These are phyloP conservation scores for Pyronema omphalodes DNA, from an alignment of 495 filamentous ascomycete genomes.

Conservation along the genomic window DNA sequence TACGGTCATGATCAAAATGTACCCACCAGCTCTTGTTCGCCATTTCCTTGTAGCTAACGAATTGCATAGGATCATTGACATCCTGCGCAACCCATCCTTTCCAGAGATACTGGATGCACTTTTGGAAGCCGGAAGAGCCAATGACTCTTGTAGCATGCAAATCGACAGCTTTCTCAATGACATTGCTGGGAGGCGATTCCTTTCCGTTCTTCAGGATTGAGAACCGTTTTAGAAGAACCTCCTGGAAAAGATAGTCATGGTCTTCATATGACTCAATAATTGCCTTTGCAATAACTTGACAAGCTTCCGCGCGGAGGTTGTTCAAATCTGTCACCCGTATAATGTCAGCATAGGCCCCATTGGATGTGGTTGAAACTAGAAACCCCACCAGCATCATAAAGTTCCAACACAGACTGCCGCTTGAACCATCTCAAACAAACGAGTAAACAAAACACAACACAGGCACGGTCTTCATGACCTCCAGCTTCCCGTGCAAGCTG, in stretches of 20 bases:
- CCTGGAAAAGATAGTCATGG: conserved; percentile 53
- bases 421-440: conserved; percentile 86
- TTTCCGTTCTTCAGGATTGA: conserved; percentile 55
- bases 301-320: conserved; percentile 58
- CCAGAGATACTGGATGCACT: conserved; percentile 81
- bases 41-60: conserved; percentile 64
- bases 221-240: conserved; percentile 79
- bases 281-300: conserved; percentile 84
- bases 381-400: conserved; percentile 47
- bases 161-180: conserved; percentile 75
- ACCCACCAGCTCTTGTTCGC: conserved; percentile 52
- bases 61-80: conserved; percentile 66
- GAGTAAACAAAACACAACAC: conserved; percentile 71
- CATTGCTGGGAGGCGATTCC: conserved; percentile 59
- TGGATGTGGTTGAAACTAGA: not conserved
- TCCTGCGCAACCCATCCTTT: conserved; percentile 91
- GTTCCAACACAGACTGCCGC: conserved; percentile 50
- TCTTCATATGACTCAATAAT: conserved; percentile 77
- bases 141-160: conserved; percentile 77
- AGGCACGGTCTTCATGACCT: conserved; percentile 51
- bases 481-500: conserved; percentile 63
- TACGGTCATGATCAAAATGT: conserved; percentile 83
- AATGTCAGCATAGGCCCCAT: not conserved
- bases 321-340: conserved; percentile 43
- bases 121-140: conserved; percentile 84